Base-by-base conservation (phyloP, 1,284 basidiomycete genomes). In the Trichosporon faecale region DNA sequence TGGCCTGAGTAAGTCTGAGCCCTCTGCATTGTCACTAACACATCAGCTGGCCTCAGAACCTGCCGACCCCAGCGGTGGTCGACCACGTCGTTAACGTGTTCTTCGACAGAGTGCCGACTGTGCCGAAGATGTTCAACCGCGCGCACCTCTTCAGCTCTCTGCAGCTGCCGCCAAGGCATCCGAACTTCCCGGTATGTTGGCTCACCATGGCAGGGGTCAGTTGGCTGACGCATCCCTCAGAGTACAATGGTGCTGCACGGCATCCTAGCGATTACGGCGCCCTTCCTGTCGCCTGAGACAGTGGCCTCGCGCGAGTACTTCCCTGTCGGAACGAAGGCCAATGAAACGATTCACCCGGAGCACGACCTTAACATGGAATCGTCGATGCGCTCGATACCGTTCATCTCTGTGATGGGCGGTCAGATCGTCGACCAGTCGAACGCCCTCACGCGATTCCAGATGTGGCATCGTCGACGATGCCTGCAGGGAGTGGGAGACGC, bases 391-490 rank as follows among this genome's bases (percentile, higher is more conserved):
- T 23, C 52, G 29, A 64, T 31, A 2, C 57, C 57, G 8, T 61
- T 61, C 57, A 61, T 61, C 16, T 61, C 57, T 6, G 57, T 61
- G 18, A 61, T 61, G 27, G 57, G 57, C 29, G 57, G 57, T 7
- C 57, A 61, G 57, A 21, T 25, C 18, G 57, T 61, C 57, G 57
- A 61, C 18, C 27, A 61, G 57, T 61, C 57, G 27, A 61, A 23
- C 57, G 57, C 57, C n/a, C 44, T 23, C 21, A 61, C 57, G 11
- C 70, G 76, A n/a, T 82, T 81, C 65, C 78, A 81, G 70, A 66
- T 78, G 35, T 82, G 80, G 80, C 81, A 82, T 60, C 72, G 81
- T 21, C 71, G 80, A 9, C 80, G 80, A 65, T 73, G 76, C 5
- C 74, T 79, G 35, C 73, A 77, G 40, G 67, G 64, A 1, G 66